Evolutionary conservation across 108 stramenopile genomes (phyloP).

Genomic region (Chaetoceros muelleri): DNA sequence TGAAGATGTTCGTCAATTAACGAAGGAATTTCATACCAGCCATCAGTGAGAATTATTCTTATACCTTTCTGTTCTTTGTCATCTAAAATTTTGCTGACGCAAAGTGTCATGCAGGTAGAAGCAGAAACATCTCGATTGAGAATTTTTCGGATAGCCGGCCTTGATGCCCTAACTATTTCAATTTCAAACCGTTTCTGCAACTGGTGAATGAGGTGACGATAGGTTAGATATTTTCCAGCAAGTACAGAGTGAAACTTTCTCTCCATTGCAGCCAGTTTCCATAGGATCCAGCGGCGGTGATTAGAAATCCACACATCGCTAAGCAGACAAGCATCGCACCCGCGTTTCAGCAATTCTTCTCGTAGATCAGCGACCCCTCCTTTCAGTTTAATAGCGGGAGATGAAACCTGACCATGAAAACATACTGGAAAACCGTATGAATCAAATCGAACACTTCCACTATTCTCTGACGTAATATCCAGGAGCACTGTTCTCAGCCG

Average conservation of each 20-base stretch:
- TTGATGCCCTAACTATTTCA: slow-evolving; percentile 39
- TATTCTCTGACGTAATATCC: slow-evolving; percentile 34
- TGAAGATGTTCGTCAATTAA: slow-evolving; percentile 32
- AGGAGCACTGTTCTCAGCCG: slow-evolving; percentile 24
- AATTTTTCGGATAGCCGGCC: slow-evolving; percentile 62
- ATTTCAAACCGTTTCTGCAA: slow-evolving; percentile 46
- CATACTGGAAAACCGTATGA: slow-evolving; percentile 19
- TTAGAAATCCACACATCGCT: slow-evolving; percentile 52
- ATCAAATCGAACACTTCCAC: slow-evolving; percentile 36
- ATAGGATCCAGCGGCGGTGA: slow-evolving; percentile 69
- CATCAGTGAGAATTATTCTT: slow-evolving; percentile 62
- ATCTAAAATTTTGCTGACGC: slow-evolving; percentile 38
- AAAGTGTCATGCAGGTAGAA: slow-evolving; percentile 38
- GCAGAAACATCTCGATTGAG: slow-evolving; percentile 65
- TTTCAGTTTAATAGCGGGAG: slow-evolving; percentile 6
- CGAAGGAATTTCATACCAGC: slow-evolving; percentile 71
- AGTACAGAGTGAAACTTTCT: slow-evolving; percentile 37
- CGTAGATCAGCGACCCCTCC: slow-evolving; percentile 27
- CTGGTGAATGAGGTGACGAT: slow-evolving; percentile 36
- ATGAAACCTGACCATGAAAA: slow-evolving; percentile 16
- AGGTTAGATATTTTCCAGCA: slow-evolving; percentile 45
- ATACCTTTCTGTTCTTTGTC: slow-evolving; percentile 5
- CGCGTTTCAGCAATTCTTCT: slow-evolving; percentile 22
- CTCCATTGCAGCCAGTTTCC: slow-evolving; percentile 74
- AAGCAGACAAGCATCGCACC: slow-evolving; percentile 35